A percentile compares a stretch with the other conserved stretches of the same genome.
Conservation (phyloP, 768 basidiomycete species). For the Xerocomellus chrysenteron region DNA sequence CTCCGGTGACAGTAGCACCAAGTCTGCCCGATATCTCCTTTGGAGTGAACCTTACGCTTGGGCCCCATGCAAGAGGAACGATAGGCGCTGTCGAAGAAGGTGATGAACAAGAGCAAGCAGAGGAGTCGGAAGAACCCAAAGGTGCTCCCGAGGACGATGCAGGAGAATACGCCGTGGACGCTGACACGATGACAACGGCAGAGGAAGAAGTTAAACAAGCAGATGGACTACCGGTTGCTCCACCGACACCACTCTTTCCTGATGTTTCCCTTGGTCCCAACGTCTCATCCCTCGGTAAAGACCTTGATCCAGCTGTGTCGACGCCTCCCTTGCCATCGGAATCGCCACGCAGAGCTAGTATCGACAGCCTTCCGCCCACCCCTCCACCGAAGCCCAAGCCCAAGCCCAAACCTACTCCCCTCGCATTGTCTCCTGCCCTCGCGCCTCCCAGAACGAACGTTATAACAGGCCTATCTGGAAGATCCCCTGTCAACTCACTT, state of each 20-base stretch:
- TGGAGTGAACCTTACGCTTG: slow-evolving; percentile 21
- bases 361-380: slow-evolving; percentile 21
- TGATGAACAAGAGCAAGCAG: slow-evolving; percentile 6
- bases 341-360: slow-evolving; percentile 4
- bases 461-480: slow-evolving; percentile 23
- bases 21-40: slow-evolving; percentile 17
- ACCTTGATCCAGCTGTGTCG: slow-evolving; percentile 4
- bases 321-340: background rate
- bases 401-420: slow-evolving; percentile 16
- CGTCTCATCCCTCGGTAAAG: slow-evolving; percentile 12
- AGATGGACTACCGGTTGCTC: background rate
- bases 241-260: slow-evolving; percentile 9
- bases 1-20: slow-evolving; percentile 5
- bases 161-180: background rate
- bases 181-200: background rate
- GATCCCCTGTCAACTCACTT: slow-evolving; percentile 24
- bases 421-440: slow-evolving; percentile 8
- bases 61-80: slow-evolving; percentile 5
- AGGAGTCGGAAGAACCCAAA: background rate
- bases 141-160: background rate
- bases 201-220: background rate
- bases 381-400: slow-evolving; percentile 24
- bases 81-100: slow-evolving; percentile 10
- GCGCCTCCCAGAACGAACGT: slow-evolving; percentile 18
- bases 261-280: slow-evolving; percentile 13